phyloP scores from a whole-genome alignment of 192 early-diverging fungal species.

The Entophlyctis luteolus region DNA sequence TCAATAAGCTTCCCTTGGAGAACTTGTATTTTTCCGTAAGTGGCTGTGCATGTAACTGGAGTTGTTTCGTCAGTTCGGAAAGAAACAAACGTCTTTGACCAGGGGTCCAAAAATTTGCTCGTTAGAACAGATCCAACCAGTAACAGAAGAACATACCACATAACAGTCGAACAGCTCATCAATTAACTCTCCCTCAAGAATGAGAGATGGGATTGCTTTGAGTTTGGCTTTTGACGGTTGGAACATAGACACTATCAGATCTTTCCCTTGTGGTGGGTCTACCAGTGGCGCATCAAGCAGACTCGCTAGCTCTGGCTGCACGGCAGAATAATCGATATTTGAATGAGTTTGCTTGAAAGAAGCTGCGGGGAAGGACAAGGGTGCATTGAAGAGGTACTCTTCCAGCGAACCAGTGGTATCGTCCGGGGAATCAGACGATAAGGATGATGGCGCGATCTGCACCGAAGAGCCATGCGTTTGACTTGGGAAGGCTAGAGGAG shows the following conservation, averaged over 20 bases:
- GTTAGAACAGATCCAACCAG: neutral
- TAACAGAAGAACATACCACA: neutral
- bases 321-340: neutral
- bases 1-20: neutral
- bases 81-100: neutral
- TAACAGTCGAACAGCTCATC: conserved; percentile 4
- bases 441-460: no score
- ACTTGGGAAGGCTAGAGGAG: no score
- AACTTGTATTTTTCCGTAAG: conserved; percentile 3
- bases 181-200: neutral
- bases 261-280: neutral
- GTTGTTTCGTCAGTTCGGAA: neutral
- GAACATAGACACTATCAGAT: neutral
- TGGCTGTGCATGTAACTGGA: neutral
- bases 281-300: neutral
- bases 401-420: no score
- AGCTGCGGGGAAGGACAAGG: no score
- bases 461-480: no score
- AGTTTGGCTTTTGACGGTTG: neutral
- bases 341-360: neutral
- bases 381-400: no score
- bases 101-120: neutral
- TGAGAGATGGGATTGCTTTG: neutral
- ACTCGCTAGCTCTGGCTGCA: neutral
- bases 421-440: no score